These are phyloP conservation scores for Calycina herbarum DNA, from an alignment of 2,329 filamentous ascomycete species.

Conservation along the genomic window DNA sequence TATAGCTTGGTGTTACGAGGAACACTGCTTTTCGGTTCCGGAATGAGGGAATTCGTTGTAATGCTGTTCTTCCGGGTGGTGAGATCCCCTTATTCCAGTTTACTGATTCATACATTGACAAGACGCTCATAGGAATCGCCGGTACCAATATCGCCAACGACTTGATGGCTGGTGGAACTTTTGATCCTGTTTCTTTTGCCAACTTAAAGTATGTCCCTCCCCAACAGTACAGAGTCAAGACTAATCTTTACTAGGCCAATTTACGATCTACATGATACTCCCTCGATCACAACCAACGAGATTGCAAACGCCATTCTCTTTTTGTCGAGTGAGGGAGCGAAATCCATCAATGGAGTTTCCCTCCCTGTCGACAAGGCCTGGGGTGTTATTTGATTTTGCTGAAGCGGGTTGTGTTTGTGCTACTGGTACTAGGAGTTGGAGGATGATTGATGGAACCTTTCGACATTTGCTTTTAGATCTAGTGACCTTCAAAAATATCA, in stretches of 20 bases:
- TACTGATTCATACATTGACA: not conserved
- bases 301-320: slow-evolving; percentile 42
- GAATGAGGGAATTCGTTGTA: slow-evolving; percentile 47
- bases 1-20: slow-evolving; percentile 46
- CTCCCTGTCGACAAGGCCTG: slow-evolving; percentile 42
- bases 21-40: slow-evolving; percentile 49
- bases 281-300: slow-evolving; percentile 36
- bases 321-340: slow-evolving; percentile 38
- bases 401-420: not conserved
- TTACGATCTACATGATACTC: slow-evolving; percentile 10
- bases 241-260: slow-evolving; percentile 2
- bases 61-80: slow-evolving; percentile 46
- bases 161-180: slow-evolving; percentile 25
- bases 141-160: slow-evolving; percentile 22
- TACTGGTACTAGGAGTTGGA: not conserved
- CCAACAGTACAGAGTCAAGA: not conserved
- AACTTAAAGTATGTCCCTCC: slow-evolving; percentile 27
- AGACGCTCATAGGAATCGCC: slow-evolving; percentile 16
- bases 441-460: not conserved
- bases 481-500: not conserved
- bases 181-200: slow-evolving; percentile 32
- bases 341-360: slow-evolving; percentile 40
- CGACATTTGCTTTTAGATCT: not conserved
- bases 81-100: not conserved
- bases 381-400: slow-evolving; percentile 17